These are phyloP conservation scores for Trichosporon sp. DNA, from an alignment of 1,284 basidiomycete genomes.

Conservation along the genomic window DNA sequence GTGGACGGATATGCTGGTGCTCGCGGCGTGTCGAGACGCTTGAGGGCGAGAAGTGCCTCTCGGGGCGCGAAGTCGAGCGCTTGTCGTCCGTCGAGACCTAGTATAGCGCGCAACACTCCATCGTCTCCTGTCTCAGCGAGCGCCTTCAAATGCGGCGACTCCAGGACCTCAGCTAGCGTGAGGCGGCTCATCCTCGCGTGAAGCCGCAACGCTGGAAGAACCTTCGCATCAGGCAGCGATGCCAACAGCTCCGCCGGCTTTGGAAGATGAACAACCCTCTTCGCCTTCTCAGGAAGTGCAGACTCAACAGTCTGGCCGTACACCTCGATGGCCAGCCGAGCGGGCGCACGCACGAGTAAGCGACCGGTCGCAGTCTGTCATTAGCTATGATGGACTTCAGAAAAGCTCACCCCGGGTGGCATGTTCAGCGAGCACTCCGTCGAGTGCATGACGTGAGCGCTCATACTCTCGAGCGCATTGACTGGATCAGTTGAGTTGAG, in stretches of 20 bases:
- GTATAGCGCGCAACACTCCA: background rate
- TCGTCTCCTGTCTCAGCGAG: background rate
- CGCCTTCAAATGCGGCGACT: background rate
- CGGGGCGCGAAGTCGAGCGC: background rate
- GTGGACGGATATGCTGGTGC: slow-evolving; percentile 2
- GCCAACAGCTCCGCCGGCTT: background rate
- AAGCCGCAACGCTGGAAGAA: background rate
- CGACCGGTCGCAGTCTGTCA: background rate
- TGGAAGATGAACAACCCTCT: background rate
- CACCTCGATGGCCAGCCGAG: background rate
- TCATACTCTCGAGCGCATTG: background rate
- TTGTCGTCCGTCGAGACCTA: background rate
- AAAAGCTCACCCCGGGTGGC: background rate
- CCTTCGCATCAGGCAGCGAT: background rate
- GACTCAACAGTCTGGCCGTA: background rate
- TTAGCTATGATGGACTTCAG: background rate
- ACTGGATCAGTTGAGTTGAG: background rate
- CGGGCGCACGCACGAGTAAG: background rate
- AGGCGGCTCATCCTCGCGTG: background rate
- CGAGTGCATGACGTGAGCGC: background rate
- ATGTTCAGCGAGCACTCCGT: background rate
- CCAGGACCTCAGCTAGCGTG: background rate
- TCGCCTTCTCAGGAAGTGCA: background rate
- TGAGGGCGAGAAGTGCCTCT: background rate
- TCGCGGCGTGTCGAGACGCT: background rate